A percentile compares a stretch with the other conserved stretches of the same genome.
Evolutionary conservation across 306 rosid genomes (phyloP).

Genomic region (Cicer chorassanicum): DNA sequence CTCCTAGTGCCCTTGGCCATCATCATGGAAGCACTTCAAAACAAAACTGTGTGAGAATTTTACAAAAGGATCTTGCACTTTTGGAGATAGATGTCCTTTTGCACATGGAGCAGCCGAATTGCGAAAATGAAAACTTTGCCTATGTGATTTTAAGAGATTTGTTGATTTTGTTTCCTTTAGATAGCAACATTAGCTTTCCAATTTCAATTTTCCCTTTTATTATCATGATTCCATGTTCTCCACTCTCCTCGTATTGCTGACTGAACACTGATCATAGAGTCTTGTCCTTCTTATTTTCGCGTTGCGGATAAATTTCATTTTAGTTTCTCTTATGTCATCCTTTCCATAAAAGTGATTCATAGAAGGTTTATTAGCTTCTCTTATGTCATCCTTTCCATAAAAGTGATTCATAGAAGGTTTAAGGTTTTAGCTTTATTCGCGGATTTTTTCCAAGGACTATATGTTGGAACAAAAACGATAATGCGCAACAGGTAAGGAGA

Average conservation of each 20-base stretch:
- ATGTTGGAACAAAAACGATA: no score
- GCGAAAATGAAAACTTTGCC: constrained; percentile 60
- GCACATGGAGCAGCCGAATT: constrained; percentile 87
- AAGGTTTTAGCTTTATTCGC: no score
- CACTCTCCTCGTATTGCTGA: constrained; percentile 6
- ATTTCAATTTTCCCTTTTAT: constrained; percentile 23
- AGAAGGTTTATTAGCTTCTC: no score
- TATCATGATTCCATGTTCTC: neutral
- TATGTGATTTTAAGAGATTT: constrained; percentile 51
- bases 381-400: no score
- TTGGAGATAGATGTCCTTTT: constrained; percentile 94
- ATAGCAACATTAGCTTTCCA: constrained; percentile 32
- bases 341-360: neutral
- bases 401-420: no score
- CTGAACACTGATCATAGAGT: neutral
- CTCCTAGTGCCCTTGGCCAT: constrained; percentile 53
- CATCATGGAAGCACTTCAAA: constrained; percentile 66
- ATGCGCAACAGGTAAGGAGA: no score
- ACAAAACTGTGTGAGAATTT: constrained; percentile 92
- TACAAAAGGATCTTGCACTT: constrained; percentile 86
- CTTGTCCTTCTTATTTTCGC: neutral
- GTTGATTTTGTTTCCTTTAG: constrained; percentile 41
- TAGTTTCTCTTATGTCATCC: neutral
- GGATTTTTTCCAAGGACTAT: no score
- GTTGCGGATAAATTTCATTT: neutral